Evolutionary conservation across 805 yeast genomes (phyloP).

Genomic region (Saccharomycopsis sp.): DNA sequence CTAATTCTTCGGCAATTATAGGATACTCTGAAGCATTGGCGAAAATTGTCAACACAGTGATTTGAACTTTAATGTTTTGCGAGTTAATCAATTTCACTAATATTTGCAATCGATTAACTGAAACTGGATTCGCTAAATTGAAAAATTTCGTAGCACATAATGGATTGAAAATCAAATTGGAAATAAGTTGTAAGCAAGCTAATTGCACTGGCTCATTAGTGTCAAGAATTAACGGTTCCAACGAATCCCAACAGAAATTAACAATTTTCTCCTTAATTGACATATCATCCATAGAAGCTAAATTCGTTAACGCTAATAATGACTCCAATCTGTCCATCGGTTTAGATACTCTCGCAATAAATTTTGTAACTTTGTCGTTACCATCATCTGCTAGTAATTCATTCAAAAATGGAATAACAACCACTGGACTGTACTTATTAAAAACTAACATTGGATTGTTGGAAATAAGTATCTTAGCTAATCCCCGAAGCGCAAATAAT

Average conservation of each 20-base stretch:
- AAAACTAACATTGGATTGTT: slow-evolving; percentile 38
- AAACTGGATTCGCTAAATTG: slow-evolving; percentile 26
- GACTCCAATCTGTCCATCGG: slow-evolving; percentile 39
- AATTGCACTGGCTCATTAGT: slow-evolving; percentile 36
- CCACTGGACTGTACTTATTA: slow-evolving; percentile 33
- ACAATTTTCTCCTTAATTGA: slow-evolving; percentile 32
- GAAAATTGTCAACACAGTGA: slow-evolving; percentile 24
- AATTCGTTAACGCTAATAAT: slow-evolving; percentile 43
- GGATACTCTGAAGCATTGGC: slow-evolving; percentile 27
- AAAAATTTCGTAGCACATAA: slow-evolving; percentile 23
- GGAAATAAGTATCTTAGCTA: slow-evolving; percentile 40
- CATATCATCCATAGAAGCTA: slow-evolving; percentile 35
- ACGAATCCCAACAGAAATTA: slow-evolving; percentile 24
- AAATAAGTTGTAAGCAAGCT: slow-evolving; percentile 42
- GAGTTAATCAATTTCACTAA: slow-evolving; percentile 24
- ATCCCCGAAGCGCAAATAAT: slow-evolving; percentile 33
- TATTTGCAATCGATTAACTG: slow-evolving; percentile 22
- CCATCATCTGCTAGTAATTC: slow-evolving; percentile 40
- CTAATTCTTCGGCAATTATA: slow-evolving; percentile 20
- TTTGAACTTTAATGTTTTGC: slow-evolving; percentile 22
- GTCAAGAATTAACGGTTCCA: slow-evolving; percentile 31
- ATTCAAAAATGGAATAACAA: slow-evolving; percentile 40
- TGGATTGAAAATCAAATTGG: slow-evolving; percentile 37
- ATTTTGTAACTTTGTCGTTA: slow-evolving; percentile 4
- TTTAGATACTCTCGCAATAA: slow-evolving; percentile 20